These are phyloP conservation scores for Dactylellina parvicollis DNA, from an alignment of 2,329 filamentous ascomycete genomes.

Conservation along the genomic window DNA sequence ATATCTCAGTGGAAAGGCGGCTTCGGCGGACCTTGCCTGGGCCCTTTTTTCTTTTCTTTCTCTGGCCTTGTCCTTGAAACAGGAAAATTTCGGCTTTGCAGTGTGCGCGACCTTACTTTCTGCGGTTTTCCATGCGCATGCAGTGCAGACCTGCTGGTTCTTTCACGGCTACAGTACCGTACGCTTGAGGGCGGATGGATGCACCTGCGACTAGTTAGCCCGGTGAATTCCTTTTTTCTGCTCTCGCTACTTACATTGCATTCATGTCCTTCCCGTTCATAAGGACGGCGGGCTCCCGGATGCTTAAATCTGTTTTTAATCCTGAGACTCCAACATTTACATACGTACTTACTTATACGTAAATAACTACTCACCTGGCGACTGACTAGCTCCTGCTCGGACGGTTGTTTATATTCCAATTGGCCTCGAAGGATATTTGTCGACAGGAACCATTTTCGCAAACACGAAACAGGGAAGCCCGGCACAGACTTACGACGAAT, in stretches of 20 bases:
- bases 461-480: conserved; percentile 8
- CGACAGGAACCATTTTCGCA: not conserved
- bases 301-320: not conserved
- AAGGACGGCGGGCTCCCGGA: not conserved
- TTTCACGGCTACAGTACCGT: no score
- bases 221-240: not conserved
- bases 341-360: not conserved
- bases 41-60: no score
- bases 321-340: not conserved
- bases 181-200: conserved; percentile 1
- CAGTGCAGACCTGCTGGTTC: no score
- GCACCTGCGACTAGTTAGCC: no score
- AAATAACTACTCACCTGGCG: no score
- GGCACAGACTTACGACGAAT: conserved; percentile 2
- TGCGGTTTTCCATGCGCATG: conserved; percentile 15
- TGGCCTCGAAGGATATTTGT: not conserved
- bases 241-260: not conserved
- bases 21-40: conserved; percentile 1
- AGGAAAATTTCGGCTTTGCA: not conserved
- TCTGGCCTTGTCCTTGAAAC: not conserved
- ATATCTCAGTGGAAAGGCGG: conserved; percentile 1
- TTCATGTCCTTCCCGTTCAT: not conserved
- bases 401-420: no score
- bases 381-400: no score
- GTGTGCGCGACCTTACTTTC: conserved; percentile 7